phyloP scores from a whole-genome alignment of 768 basidiomycete genomes.

The Lepiota venenata region DNA sequence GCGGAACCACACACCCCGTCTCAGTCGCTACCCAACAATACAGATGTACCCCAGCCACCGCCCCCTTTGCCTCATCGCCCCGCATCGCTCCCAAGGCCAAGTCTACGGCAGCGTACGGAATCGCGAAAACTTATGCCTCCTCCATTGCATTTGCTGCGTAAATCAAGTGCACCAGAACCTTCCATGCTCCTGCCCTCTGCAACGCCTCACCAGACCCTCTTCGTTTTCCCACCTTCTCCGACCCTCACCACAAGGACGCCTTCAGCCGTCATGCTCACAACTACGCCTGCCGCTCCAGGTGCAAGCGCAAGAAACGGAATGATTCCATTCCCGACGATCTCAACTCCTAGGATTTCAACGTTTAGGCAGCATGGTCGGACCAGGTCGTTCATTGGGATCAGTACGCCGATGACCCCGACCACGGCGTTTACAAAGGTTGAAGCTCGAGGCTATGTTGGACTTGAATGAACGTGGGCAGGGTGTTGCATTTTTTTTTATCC shows the following conservation, averaged over 20 bases:
- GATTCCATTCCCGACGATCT: constrained; percentile 53
- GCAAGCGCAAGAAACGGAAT: constrained; percentile 21
- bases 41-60: constrained; percentile 16
- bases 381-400: constrained; percentile 71
- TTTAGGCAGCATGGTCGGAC: constrained; percentile 65
- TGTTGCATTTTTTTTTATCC: background rate
- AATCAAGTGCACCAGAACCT: constrained; percentile 25
- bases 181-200: constrained; percentile 25
- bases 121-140: constrained; percentile 54
- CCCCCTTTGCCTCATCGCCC: constrained; percentile 15
- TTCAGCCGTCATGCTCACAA: constrained; percentile 79
- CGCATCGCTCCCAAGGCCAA: constrained; percentile 25
- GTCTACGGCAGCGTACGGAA: constrained; percentile 48
- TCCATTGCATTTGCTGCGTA: constrained; percentile 49
- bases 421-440: constrained; percentile 83
- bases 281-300: constrained; percentile 36
- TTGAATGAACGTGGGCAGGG: constrained; percentile 26
- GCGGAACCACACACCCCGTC: background rate
- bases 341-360: constrained; percentile 69
- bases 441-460: constrained; percentile 73
- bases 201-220: constrained; percentile 79
- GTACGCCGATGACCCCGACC: constrained; percentile 68
- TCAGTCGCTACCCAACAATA: constrained; percentile 14
- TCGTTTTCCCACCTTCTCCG: constrained; percentile 82
- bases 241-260: constrained; percentile 61